Conservation (phyloP, 306 rosid species). For the Quercus aquifolioides region DNA sequence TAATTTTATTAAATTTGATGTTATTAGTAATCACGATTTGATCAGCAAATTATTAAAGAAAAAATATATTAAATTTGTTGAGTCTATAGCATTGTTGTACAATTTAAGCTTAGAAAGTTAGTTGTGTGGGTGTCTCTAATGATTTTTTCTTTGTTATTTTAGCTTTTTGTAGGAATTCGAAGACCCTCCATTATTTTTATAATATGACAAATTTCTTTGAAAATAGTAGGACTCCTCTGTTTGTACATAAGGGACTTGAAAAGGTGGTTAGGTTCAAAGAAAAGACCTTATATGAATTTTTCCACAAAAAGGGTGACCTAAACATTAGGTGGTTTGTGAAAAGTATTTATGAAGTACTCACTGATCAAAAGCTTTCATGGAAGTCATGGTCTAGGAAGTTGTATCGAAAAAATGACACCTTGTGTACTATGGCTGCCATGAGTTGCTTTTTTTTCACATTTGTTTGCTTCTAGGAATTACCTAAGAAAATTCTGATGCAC, state of each 20-base stretch:
- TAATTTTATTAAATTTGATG: no score
- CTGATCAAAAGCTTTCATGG: background rate
- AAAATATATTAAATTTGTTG: no score
- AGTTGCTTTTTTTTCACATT: background rate
- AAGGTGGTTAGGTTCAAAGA: background rate
- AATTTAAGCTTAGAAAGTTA: background rate
- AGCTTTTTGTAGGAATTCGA: background rate
- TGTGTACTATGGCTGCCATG: background rate
- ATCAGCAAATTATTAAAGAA: no score
- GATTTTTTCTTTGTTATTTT: background rate
- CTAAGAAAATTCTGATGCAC: background rate
- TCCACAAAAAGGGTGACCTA: background rate
- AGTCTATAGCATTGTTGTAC: background rate
- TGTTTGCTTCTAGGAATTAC: background rate
- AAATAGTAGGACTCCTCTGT: background rate
- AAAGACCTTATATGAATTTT: background rate
- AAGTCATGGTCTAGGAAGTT: background rate
- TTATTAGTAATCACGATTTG: no score
- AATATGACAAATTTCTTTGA: background rate
- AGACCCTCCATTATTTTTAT: background rate
- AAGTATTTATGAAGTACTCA: background rate
- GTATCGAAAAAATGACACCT: background rate
- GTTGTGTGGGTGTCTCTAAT: background rate
- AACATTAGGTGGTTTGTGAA: background rate
- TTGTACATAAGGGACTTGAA: background rate